Evolutionary conservation across 148 eudicot species (phyloP).

Genomic region (Rhododendron henanense): DNA sequence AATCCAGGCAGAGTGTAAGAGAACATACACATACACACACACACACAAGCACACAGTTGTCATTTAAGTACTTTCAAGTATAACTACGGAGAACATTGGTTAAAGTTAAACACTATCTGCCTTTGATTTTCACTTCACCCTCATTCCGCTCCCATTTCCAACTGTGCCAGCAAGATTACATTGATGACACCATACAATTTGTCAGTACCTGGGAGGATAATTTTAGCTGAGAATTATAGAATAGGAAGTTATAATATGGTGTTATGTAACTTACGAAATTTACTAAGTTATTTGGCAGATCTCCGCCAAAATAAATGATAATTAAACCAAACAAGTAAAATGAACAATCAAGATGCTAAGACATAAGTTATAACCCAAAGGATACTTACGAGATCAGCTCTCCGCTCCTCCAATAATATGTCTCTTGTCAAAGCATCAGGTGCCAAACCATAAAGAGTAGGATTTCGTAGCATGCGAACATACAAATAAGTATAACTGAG

Average conservation of each 20-base stretch:
- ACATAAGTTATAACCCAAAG: too few species aligned
- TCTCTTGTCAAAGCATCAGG: conserved; percentile 50
- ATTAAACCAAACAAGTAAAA: background rate
- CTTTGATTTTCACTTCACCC: background rate
- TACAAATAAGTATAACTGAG: conserved; percentile 75
- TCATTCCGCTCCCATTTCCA: background rate
- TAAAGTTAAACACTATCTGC: background rate
- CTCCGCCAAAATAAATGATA: background rate
- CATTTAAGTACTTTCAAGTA: background rate
- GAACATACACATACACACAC: background rate
- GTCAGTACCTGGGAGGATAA: background rate
- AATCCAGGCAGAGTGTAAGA: background rate
- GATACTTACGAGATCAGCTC: conserved; percentile 72
- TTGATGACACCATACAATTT: background rate
- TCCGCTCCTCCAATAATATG: conserved; percentile 55
- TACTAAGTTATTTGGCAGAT: background rate
- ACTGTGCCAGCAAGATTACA: background rate
- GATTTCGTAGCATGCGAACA: conserved; percentile 83
- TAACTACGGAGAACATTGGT: background rate
- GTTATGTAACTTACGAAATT: background rate
- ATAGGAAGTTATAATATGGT: background rate
- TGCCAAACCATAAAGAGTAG: conserved; percentile 64
- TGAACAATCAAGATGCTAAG: background rate
- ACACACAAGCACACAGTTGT: background rate
- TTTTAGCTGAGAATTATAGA: background rate